A percentile compares a stretch with the other conserved stretches of the same genome.
Conservation (phyloP, 1,139 yeast genomes). For the Geotrichum histeridarum region DNA sequence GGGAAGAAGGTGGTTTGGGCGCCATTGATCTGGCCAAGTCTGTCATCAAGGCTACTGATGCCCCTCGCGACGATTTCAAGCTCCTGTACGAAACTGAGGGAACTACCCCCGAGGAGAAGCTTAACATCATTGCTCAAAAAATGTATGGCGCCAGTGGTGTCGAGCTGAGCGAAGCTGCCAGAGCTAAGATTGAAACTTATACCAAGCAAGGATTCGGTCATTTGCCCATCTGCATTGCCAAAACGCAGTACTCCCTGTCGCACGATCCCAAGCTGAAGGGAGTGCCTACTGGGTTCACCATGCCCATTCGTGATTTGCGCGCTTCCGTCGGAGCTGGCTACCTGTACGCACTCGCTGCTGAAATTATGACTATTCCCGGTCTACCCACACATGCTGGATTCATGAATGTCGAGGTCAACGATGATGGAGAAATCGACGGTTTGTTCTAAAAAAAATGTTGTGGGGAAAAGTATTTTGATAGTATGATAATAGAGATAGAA, state of each 20-base stretch:
- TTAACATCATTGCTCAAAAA: constrained; percentile 71
- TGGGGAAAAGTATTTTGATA: not conserved
- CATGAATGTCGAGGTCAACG: constrained; percentile 92
- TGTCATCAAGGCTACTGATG: constrained; percentile 57
- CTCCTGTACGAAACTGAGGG: constrained; percentile 67
- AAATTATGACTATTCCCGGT: constrained; percentile 96
- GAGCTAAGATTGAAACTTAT: constrained; percentile 74
- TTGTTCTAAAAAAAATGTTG: constrained; percentile 50
- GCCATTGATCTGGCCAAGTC: constrained; percentile 85
- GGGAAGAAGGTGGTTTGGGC: constrained; percentile 97
- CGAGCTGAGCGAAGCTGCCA: constrained; percentile 82
- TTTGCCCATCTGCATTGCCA: constrained; percentile 94
- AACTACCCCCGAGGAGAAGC: constrained; percentile 76
- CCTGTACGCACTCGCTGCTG: constrained; percentile 93
- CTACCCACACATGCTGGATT: constrained; percentile 95
- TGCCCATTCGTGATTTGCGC: constrained; percentile 90
- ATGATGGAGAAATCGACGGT: constrained; percentile 91
- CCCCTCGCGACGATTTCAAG: constrained; percentile 53
- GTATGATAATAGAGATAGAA: no score
- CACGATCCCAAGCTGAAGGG: constrained; percentile 93
- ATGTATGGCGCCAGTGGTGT: constrained; percentile 96
- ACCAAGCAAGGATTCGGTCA: constrained; percentile 86
- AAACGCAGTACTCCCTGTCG: constrained; percentile 93
- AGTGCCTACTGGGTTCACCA: constrained; percentile 90
- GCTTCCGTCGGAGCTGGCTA: constrained; percentile 97